Evolutionary conservation across 2,329 filamentous ascomycete species (phyloP).

Genomic region (Monascus ruber): DNA sequence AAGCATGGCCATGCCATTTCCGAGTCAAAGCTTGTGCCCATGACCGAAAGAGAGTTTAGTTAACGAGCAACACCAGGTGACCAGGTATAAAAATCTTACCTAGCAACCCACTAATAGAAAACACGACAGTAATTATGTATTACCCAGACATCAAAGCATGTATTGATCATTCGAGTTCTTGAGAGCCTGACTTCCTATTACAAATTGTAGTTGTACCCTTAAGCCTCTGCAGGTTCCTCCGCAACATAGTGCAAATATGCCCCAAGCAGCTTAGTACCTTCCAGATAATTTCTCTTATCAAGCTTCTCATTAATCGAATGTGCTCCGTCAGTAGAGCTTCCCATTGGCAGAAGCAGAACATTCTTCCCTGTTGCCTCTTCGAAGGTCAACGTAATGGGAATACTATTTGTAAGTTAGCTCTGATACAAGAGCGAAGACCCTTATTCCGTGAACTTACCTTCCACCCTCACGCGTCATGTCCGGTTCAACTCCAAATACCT

Average conservation of each 20-base stretch:
- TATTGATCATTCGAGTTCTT: no score
- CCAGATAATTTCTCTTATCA: slow-evolving; percentile 93
- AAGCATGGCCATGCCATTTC: no score
- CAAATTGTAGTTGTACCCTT: not conserved
- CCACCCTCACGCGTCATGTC: slow-evolving; percentile 95
- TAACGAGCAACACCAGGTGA: no score
- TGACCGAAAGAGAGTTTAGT: no score
- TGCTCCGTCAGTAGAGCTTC: slow-evolving; percentile 87
- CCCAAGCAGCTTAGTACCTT: slow-evolving; percentile 90
- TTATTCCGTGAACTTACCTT: slow-evolving; percentile 42
- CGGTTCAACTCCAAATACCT: slow-evolving; percentile 85
- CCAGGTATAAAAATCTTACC: no score
- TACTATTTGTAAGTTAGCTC: slow-evolving; percentile 45
- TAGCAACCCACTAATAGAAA: no score
- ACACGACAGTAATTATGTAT: no score
- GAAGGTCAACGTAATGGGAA: slow-evolving; percentile 92
- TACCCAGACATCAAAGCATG: no score
- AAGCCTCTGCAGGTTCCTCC: slow-evolving; percentile 56
- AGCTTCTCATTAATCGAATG: slow-evolving; percentile 99
- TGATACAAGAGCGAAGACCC: slow-evolving; percentile 2
- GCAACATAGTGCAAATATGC: slow-evolving; percentile 95
- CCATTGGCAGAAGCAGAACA: slow-evolving; percentile 89
- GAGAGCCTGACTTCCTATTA: no score
- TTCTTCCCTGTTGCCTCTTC: slow-evolving; percentile 98
- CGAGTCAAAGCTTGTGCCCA: no score